Base-by-base conservation (phyloP, 1,139 yeast species). In the Kurtzmaniella natalensis region DNA sequence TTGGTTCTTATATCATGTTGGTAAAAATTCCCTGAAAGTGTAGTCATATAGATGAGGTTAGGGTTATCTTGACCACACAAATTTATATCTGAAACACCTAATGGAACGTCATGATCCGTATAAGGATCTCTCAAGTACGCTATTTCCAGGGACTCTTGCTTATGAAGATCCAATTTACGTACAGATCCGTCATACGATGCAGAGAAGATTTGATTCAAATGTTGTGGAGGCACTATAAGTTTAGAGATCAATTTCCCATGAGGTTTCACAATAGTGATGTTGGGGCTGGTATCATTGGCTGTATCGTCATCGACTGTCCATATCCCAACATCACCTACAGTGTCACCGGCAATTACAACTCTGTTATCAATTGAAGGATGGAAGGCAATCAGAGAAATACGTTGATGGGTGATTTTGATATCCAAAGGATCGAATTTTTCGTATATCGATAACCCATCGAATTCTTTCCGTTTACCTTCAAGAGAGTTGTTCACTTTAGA, bases 181-280 rank as follows among this genome's bases (percentile, higher is more conserved):
- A 89, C 70, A 0, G 94, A 79, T 0, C 96, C 96, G 57, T 92
- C 98, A 52, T 89, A 89, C 1, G 95, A 81, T 7, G 81, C 70
- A 0, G 94, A 76, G 30, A 78, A 70, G 1, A 89, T 66, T 41
- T 75, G 73, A 21, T 76, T 64, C 4, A 78, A 71, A 18, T 71
- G 61, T 4, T 59, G 57, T 0, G 69, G 59, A 21, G 78, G 76
- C 20, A 84, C 70, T 8, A 70, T 61, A 18, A 87, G 73, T 36
- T 76, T 71, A 6, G 92, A 73, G 8, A 92, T 73, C 11, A 86
- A 72, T 36, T 81, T 79, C 0, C 92, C 80, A 51, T 92, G 96
- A 2, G 88, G 75, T 43, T 78, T 80, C 41, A 88, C 70, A 16
- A 77, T 73, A 1, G 80, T 61, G 29, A 35, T 32, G 8, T 65